A percentile compares a stretch with the other conserved stretches of the same genome.
These are phyloP conservation scores for Arachnopeziza araneosa DNA, from an alignment of 2,329 filamentous ascomycete species.

Conservation along the genomic window DNA sequence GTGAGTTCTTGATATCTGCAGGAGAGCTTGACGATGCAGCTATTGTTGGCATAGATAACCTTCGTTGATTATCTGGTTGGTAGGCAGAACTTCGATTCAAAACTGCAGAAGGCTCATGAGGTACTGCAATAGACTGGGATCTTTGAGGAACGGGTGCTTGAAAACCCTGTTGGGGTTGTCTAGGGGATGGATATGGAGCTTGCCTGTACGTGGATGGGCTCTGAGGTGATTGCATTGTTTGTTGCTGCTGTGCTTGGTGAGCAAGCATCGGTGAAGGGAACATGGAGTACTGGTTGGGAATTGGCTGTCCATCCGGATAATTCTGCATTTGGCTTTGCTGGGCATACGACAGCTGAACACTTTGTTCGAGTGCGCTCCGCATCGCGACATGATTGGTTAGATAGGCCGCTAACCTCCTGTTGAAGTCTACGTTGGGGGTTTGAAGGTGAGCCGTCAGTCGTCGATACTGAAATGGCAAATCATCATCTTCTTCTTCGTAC, in stretches of 20 bases:
- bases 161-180: slow-evolving; percentile 25
- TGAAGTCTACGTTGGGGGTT: slow-evolving; percentile 19
- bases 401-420: slow-evolving; percentile 37
- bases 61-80: slow-evolving; percentile 28
- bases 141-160: slow-evolving; percentile 35
- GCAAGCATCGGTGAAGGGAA: slow-evolving; percentile 24
- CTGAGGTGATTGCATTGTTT: slow-evolving; percentile 12
- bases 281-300: slow-evolving; percentile 30
- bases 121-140: slow-evolving; percentile 38
- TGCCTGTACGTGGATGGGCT: slow-evolving; percentile 32
- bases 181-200: slow-evolving; percentile 36
- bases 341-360: slow-evolving; percentile 35
- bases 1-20: slow-evolving; percentile 1
- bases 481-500: slow-evolving; percentile 93
- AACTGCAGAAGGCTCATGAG: slow-evolving; percentile 31
- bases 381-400: slow-evolving; percentile 53
- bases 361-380: slow-evolving; percentile 42
- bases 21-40: slow-evolving; percentile 5
- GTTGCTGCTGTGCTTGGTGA: slow-evolving; percentile 22
- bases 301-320: slow-evolving; percentile 12
- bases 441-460: slow-evolving; percentile 50
- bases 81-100: neutral
- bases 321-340: slow-evolving; percentile 19
- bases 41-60: slow-evolving; percentile 38
- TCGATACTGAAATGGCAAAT: slow-evolving; percentile 62